These are phyloP conservation scores for Cairneyella variabilis DNA, from an alignment of 495 filamentous ascomycete species.

Conservation along the genomic window DNA sequence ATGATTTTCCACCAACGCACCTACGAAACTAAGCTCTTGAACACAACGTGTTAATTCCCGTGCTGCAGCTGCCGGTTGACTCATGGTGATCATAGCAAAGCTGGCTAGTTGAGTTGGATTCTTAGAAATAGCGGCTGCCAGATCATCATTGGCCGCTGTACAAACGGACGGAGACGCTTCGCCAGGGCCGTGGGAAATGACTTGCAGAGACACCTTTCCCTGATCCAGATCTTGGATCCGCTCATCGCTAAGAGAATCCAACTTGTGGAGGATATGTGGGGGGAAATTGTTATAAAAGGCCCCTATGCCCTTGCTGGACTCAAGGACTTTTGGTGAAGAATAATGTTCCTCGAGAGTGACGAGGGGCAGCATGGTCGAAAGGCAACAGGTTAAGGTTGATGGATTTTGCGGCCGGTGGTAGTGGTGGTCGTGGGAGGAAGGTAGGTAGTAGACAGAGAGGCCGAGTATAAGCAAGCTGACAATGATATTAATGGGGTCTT, in stretches of 20 bases:
- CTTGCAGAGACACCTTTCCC: constrained; percentile 46
- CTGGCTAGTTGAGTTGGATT: constrained; percentile 48
- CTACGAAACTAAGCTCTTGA: constrained; percentile 44
- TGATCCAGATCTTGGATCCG: constrained; percentile 51
- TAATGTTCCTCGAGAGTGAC: constrained; percentile 63
- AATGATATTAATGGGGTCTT: too few relatives aligned
- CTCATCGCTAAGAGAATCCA: constrained; percentile 30
- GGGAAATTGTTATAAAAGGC: constrained; percentile 25
- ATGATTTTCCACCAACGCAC: constrained; percentile 55
- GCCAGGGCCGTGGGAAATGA: constrained; percentile 50
- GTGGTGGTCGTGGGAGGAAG: too few relatives aligned
- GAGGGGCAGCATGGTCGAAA: constrained; percentile 28
- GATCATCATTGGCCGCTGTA: constrained; percentile 47
- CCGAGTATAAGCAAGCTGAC: too few relatives aligned
- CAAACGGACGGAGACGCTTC: constrained; percentile 31
- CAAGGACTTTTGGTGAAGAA: constrained; percentile 35
- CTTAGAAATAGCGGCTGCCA: constrained; percentile 41
- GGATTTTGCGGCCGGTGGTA: too few relatives aligned
- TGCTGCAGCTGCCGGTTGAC: constrained; percentile 37
- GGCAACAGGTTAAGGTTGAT: too few relatives aligned
- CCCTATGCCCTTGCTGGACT: constrained; percentile 5
- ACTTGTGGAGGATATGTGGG: constrained; percentile 30
- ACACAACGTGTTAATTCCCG: constrained; percentile 48
- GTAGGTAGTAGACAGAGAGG: too few relatives aligned
- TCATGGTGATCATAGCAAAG: constrained; percentile 52